phyloP scores from a whole-genome alignment of 176 grass and related monocot genomes.

The Pharus latifolius region DNA sequence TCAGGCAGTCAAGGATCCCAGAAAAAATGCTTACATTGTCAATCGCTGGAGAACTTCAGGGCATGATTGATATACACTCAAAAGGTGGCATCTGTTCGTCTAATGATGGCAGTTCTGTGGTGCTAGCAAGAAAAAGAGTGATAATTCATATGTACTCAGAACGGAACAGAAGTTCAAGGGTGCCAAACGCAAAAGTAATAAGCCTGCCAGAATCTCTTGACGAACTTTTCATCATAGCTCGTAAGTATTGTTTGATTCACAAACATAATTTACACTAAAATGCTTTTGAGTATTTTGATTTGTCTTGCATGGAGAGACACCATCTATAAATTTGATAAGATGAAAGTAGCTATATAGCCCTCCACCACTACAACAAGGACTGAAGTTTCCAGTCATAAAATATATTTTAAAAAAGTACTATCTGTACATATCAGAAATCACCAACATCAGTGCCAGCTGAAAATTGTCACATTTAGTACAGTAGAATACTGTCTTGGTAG shows the following conservation, averaged over 20 bases:
- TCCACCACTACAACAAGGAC: background rate
- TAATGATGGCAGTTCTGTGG: background rate
- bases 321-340: too few relatives aligned
- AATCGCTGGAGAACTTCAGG: background rate
- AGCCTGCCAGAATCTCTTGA: slow-evolving; percentile 57
- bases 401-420: background rate
- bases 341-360: background rate
- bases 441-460: background rate
- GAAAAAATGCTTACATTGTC: background rate
- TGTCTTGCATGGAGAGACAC: too few relatives aligned
- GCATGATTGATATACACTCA: slow-evolving; percentile 3
- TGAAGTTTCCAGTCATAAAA: background rate
- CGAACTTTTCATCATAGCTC: slow-evolving; percentile 50
- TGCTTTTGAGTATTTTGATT: too few relatives aligned
- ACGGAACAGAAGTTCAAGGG: background rate
- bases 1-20: background rate
- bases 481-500: background rate
- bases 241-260: slow-evolving; percentile 37
- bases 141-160: slow-evolving; percentile 32
- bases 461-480: background rate
- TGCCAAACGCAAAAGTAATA: slow-evolving; percentile 51
- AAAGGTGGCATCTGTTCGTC: background rate
- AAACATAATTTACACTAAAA: background rate
- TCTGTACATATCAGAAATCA: background rate
- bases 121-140: slow-evolving; percentile 44